These are phyloP conservation scores for Taphrina flavorubra DNA, from an alignment of 1,139 yeast genomes.

Conservation along the genomic window DNA sequence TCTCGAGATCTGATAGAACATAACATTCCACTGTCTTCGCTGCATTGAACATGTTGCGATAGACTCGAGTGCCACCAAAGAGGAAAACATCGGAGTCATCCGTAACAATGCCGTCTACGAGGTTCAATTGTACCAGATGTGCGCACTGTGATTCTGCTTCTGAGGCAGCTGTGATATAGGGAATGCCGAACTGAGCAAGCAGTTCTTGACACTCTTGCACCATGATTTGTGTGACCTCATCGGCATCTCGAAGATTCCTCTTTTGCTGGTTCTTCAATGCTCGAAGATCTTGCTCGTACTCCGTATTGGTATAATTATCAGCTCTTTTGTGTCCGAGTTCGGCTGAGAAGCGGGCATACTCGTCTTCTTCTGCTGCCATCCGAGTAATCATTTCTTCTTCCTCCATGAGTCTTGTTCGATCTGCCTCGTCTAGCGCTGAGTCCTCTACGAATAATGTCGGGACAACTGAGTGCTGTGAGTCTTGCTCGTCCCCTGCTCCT, in stretches of 20 bases:
- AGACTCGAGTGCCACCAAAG: slow-evolving; percentile 85
- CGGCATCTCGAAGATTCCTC: slow-evolving; percentile 82
- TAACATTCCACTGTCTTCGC: slow-evolving; percentile 91
- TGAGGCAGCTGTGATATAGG: slow-evolving; percentile 93
- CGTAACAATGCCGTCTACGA: slow-evolving; percentile 94
- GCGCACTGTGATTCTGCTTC: slow-evolving; percentile 99
- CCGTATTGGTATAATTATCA: slow-evolving; percentile 25
- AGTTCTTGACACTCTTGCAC: slow-evolving; percentile 87
- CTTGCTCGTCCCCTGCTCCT: not conserved
- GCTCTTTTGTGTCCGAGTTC: slow-evolving; percentile 52
- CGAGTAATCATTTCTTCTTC: slow-evolving; percentile 69
- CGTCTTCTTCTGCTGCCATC: slow-evolving; percentile 70
- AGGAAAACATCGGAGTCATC: slow-evolving; percentile 97
- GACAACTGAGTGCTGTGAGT: not conserved
- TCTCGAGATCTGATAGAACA: slow-evolving; percentile 62
- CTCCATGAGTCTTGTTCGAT: slow-evolving; percentile 57
- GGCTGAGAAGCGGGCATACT: slow-evolving; percentile 68
- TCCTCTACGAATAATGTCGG: slow-evolving; percentile 10
- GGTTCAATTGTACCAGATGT: slow-evolving; percentile 63
- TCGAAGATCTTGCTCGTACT: slow-evolving; percentile 62
- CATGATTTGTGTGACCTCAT: slow-evolving; percentile 87
- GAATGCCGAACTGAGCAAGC: slow-evolving; percentile 84
- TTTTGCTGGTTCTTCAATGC: slow-evolving; percentile 61
- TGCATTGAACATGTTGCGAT: slow-evolving; percentile 93
- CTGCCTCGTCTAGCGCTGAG: slow-evolving; percentile 42